These are phyloP conservation scores for Xerocomus brunneocitrinus DNA, from an alignment of 768 basidiomycete genomes.

Conservation along the genomic window DNA sequence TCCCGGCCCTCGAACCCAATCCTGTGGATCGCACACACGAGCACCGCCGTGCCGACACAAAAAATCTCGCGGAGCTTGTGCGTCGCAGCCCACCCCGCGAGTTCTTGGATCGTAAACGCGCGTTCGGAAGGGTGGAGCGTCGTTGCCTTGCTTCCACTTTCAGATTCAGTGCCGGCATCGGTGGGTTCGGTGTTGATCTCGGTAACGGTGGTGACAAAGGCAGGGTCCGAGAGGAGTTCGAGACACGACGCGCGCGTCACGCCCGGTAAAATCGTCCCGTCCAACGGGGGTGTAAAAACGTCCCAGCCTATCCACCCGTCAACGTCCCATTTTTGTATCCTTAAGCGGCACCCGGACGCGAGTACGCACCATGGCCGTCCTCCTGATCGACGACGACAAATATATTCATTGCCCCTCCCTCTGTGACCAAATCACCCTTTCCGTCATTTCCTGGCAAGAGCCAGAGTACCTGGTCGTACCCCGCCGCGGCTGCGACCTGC, in stretches of 20 bases:
- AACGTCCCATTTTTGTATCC: not conserved
- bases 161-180: too few relatives aligned
- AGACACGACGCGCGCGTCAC: constrained; percentile 87
- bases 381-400: constrained; percentile 60
- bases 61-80: constrained; percentile 78
- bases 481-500: constrained; percentile 55
- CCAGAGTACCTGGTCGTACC: constrained; percentile 81
- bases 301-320: constrained; percentile 54
- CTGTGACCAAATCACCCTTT: constrained; percentile 47
- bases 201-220: constrained; percentile 28
- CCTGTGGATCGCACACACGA: constrained; percentile 65
- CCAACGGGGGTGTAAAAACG: constrained; percentile 83
- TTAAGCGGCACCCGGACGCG: not conserved
- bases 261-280: constrained; percentile 90
- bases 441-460: constrained; percentile 42
- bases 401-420: constrained; percentile 80
- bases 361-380: constrained; percentile 45
- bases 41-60: constrained; percentile 78
- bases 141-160: too few relatives aligned
- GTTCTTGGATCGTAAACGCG: constrained; percentile 53
- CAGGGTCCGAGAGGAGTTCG: constrained; percentile 61
- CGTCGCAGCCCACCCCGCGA: constrained; percentile 50
- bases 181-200: not conserved
- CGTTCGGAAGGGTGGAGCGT: constrained; percentile 52
- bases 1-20: constrained; percentile 68